Base-by-base conservation (phyloP, 208 protist genomes). In the Trypanosoma cruzi region DNA sequence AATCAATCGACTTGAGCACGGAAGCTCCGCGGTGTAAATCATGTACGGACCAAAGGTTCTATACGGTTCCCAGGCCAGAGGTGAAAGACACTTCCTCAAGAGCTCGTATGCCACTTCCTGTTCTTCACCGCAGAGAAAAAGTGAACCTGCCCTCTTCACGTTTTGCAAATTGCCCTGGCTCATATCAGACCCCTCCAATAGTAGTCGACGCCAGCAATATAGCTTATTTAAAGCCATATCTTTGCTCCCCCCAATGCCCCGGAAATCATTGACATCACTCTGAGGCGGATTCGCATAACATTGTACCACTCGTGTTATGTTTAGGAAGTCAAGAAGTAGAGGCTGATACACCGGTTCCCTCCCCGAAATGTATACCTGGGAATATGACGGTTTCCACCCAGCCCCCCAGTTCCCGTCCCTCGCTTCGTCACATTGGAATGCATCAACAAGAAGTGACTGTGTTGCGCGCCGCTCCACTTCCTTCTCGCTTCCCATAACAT, bases 311-410 rank as follows among this genome's bases (percentile, higher is more conserved):
- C 88, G 88, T 13, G 75, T 84, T 44, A 91, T 68, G 57, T 68
- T 53, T 34, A 89, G 65, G 5, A 81, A 29, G 11, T 94, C 88
- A 50, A 94, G 65, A 40, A 91, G 56, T 46, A 94, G 68, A 24
- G 88, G 88, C 70, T 94, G 88, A 73, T 79, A 85, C 14, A 83
- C 83, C 0, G 85, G 83, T 49, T 94, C 81, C 69, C 89, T 94
- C 28, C 88, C 88, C 2, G 83, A 71, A 56, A 94, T 74, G 63
- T 86, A 94, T 2, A 76, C 18, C 28, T 76, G 71, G 13, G 34
- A 26, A 50, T 66, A 42, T 60, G 0, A 58, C 26, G 71, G 71
- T 18, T n/a, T 8, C 70, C 61, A 75, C 28, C 46, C 28, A 16
- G 34, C 60, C 3, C 36, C 7, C 37, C 50, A 20, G 32, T 52